Percentiles rank a stretch among this genome's conserved stretches.
Conservation (phyloP, 2,329 filamentous ascomycete species). For the Basipetospora chlamydospora region DNA sequence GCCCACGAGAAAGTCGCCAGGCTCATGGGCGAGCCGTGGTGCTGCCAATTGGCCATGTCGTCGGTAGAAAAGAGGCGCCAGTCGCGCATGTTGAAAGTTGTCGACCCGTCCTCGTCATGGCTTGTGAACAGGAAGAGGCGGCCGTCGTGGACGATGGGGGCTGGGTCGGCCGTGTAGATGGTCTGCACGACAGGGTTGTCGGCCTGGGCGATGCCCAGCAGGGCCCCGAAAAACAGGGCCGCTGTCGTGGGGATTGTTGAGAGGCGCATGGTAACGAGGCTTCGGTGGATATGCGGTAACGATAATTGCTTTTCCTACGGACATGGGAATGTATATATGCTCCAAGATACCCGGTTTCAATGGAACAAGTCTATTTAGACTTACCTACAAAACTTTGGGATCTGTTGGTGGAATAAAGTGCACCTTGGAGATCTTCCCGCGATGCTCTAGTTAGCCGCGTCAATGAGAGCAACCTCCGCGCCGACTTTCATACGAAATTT, state of each 20-base stretch:
- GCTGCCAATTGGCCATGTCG: slow-evolving; percentile 21
- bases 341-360: background rate
- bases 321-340: background rate
- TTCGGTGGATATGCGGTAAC: background rate
- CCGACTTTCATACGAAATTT: background rate
- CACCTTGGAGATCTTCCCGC: background rate
- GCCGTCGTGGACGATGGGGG: slow-evolving; percentile 15
- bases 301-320: background rate
- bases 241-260: background rate
- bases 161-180: slow-evolving; percentile 11
- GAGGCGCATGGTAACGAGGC: background rate
- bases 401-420: background rate
- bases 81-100: slow-evolving; percentile 15
- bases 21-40: slow-evolving; percentile 13
- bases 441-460: background rate
- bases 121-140: slow-evolving; percentile 17
- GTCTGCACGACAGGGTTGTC: slow-evolving; percentile 1
- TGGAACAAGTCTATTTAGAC: background rate
- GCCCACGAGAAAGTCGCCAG: slow-evolving; percentile 19
- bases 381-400: background rate
- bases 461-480: background rate
- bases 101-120: slow-evolving; percentile 16
- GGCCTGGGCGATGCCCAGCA: background rate
- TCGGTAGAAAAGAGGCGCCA: slow-evolving; percentile 19
- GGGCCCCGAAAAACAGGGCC: background rate